Conservation (phyloP, 805 yeast species). For the Ogataea haglerorum region DNA sequence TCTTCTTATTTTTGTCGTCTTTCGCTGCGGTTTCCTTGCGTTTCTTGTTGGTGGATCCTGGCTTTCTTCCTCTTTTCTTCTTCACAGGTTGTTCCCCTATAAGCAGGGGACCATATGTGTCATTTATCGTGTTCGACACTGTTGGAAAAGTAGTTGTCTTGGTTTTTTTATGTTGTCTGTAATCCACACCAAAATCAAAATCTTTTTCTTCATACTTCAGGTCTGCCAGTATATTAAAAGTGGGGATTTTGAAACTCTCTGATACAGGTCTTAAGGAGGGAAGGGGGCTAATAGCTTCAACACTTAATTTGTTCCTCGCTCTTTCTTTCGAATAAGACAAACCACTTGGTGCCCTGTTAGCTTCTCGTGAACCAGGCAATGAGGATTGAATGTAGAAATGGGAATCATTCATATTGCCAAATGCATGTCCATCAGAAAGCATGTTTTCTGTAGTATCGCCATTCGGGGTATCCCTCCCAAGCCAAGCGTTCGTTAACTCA, state of each 20-base stretch:
- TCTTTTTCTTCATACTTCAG: conserved; percentile 13
- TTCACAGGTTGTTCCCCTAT: conserved; percentile 9
- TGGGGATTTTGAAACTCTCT: conserved; percentile 16
- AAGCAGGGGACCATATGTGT: conserved; percentile 1
- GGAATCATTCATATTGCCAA: conserved; percentile 15
- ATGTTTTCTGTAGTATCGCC: conserved; percentile 18
- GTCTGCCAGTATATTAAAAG: conserved; percentile 17
- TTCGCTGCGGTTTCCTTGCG: conserved; percentile 12
- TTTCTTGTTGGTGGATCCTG: conserved; percentile 21
- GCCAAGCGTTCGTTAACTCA: conserved; percentile 14
- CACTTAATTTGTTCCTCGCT: conserved; percentile 9
- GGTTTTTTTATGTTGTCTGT: conserved; percentile 7
- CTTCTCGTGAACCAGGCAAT: conserved; percentile 19
- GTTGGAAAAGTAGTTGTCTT: conserved; percentile 13
- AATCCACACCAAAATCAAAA: conserved; percentile 6
- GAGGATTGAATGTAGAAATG: conserved; percentile 18
- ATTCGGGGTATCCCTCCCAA: conserved; percentile 10
- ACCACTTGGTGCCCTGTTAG: conserved; percentile 13
- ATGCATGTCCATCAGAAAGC: conserved; percentile 15
- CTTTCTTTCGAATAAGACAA: conserved; percentile 13
- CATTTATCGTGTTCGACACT: conserved; percentile 5
- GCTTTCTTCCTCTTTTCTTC: conserved; percentile 21
- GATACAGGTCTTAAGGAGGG: conserved; percentile 18
- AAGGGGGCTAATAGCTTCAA: conserved; percentile 16
- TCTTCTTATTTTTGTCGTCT: conserved; percentile 14